Base-by-base conservation (phyloP, 2,329 filamentous ascomycete genomes). In the Trichoderma oligosporum region DNA sequence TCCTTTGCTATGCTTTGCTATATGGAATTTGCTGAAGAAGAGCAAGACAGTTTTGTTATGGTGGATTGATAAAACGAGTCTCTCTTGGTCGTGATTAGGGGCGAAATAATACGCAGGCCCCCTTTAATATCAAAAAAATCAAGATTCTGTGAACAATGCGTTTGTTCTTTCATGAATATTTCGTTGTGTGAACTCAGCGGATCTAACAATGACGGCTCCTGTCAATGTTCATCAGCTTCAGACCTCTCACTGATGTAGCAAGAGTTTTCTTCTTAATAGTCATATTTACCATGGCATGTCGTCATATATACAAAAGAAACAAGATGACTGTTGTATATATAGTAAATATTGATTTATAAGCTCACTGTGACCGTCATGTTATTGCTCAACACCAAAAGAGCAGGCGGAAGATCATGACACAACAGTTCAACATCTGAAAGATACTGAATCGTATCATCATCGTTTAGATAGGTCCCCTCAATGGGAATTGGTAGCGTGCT, bases 351-450 rank as follows among this genome's bases (percentile, higher is more conserved):
- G 6, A 7, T 38, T 46, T 65, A 89, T 60, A 90, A 71, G 68
- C 85, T 88, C 66, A 88, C 88, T 6, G 88, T 95, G 45, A 95
- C 90, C 14, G 89, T 95, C 87, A 95, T 91, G 66, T 86, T 91
- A 71, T 95, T 95, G 71, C 88, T 91, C 72, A 95, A 81, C 36
- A 96, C 88, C 70, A 96, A 75, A 65, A 95, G 70, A 44, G 85
- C 83, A 1, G 91, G 90, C 25, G 90, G 89, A 60, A 93, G 74
- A 9, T 83, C 87, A 65, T 87, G 82, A 70, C 88, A 93, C 58
- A 96, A 73, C 2, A 94, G 82, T 70, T 94, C 88, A 59, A 93
- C 76, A 70, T 91, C 87, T 48, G 82, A 86, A 46, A 96, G 76
- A 70, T 94, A 96, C 61, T 82, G 81, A 57, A 89, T 74, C 64